Evolutionary conservation across 441 rosid species (phyloP).

Genomic region (Cnidoscolus chayamansa): DNA sequence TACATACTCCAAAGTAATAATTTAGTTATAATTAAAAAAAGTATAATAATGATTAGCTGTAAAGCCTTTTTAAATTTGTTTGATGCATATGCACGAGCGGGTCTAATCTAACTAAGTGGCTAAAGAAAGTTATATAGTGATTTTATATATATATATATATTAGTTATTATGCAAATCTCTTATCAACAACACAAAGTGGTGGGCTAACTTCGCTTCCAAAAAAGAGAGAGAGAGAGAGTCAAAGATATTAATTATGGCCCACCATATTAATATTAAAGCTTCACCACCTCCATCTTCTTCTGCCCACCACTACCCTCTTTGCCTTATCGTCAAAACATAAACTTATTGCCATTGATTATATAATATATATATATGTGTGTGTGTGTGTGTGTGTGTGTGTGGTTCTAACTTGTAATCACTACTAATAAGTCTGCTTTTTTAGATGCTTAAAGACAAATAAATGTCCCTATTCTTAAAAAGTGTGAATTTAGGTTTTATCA

Average conservation of each 20-base stretch:
- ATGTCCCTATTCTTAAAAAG: constrained; percentile 5
- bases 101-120: constrained; percentile 12
- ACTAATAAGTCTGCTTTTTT: constrained; percentile 7
- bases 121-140: neutral
- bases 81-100: constrained; percentile 26
- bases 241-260: constrained; percentile 19
- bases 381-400: no score
- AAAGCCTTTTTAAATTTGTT: constrained; percentile 10
- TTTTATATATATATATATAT: no score
- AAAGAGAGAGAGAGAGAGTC: no score
- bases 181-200: constrained; percentile 2
- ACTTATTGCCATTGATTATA: neutral
- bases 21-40: no score
- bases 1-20: no score
- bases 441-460: constrained; percentile 14
- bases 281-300: constrained; percentile 22
- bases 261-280: constrained; percentile 13
- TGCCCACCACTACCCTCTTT: constrained; percentile 5
- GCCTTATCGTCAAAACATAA: constrained; percentile 6
- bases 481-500: constrained; percentile 3
- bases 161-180: neutral
- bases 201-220: neutral
- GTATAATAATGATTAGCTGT: constrained; percentile 28
- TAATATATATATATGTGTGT: no score
- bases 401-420: neutral